Evolutionary conservation across 306 rosid genomes (phyloP).

Genomic region (cucumber (Cucumis sativus)): DNA sequence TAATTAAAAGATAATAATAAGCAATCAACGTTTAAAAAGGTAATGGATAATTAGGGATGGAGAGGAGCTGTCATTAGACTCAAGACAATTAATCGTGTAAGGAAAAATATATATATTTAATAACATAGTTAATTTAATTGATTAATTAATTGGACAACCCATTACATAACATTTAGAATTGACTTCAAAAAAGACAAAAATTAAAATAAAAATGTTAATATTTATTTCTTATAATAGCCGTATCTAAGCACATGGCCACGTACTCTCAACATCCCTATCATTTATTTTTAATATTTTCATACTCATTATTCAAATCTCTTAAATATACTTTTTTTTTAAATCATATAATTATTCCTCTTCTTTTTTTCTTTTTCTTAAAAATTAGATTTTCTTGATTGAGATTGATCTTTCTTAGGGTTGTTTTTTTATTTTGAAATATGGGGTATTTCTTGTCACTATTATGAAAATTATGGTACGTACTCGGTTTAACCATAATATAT

Average conservation of each 20-base stretch:
- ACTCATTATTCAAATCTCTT: background rate
- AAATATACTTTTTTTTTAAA: background rate
- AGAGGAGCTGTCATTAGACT: background rate
- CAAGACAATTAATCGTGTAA: background rate
- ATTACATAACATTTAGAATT: background rate
- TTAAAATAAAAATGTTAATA: no score
- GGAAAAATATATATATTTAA: background rate
- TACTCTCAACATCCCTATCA: background rate
- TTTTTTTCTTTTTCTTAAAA: background rate
- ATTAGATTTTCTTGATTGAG: background rate
- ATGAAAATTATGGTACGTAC: no score
- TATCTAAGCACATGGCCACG: conserved; percentile 10
- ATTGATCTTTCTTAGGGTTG: background rate
- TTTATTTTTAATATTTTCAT: background rate
- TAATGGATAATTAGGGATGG: background rate
- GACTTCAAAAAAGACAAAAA: background rate
- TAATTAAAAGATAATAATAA: background rate
- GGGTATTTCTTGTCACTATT: no score
- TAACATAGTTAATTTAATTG: background rate
- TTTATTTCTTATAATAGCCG: background rate
- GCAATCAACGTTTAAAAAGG: background rate
- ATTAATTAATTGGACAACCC: background rate
- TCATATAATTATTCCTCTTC: background rate
- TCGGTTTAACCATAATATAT: background rate
- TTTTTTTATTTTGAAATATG: no score